These are phyloP conservation scores for Fusarium sambucinum DNA, from an alignment of 2,329 filamentous ascomycete genomes.

Conservation along the genomic window DNA sequence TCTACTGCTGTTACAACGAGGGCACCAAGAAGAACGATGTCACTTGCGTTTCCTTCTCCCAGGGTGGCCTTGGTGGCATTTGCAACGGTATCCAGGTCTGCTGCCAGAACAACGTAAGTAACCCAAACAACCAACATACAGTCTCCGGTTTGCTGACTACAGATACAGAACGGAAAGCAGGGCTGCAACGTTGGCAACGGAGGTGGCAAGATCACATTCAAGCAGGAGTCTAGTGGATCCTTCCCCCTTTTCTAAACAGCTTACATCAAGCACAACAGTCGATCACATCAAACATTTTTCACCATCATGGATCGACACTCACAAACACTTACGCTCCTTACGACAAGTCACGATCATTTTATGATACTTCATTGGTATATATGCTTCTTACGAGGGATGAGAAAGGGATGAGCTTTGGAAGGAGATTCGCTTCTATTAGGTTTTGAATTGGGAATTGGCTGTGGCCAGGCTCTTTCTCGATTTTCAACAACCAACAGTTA, in stretches of 20 bases:
- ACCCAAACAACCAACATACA: accelerated
- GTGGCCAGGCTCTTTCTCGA: background rate
- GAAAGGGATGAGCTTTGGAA: background rate
- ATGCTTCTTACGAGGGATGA: conserved; percentile 4
- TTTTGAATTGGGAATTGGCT: background rate
- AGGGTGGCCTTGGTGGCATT: background rate
- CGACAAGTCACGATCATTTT: background rate
- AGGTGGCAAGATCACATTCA: background rate
- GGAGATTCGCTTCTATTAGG: conserved; percentile 8
- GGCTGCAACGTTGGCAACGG: background rate
- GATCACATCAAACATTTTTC: background rate
- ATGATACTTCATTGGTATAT: background rate
- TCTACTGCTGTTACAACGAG: conserved; percentile 22
- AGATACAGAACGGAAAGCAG: background rate
- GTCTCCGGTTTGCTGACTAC: background rate
- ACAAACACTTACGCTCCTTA: conserved; percentile 8
- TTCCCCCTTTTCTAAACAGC: background rate
- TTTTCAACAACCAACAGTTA: background rate
- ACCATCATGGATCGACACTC: background rate
- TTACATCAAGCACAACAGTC: background rate
- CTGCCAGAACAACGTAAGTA: conserved; percentile 20
- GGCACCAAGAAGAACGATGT: background rate
- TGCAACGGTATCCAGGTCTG: conserved; percentile 21
- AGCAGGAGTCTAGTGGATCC: background rate
- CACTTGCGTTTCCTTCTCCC: background rate